These are phyloP conservation scores for Phalaenopsis hybrid DNA, from an alignment of 116 monocot genomes.

Conservation along the genomic window DNA sequence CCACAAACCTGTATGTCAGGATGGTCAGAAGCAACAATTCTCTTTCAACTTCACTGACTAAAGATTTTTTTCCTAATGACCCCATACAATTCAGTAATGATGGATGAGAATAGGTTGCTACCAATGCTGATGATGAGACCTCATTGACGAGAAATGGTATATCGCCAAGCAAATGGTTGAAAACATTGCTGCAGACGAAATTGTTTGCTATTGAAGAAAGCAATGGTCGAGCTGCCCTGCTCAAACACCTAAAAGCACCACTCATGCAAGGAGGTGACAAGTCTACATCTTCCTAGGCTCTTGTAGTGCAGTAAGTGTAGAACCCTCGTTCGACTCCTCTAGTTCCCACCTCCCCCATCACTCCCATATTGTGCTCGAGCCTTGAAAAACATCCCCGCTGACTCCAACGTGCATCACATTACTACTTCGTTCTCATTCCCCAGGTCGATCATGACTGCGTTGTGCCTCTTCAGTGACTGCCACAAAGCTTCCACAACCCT, in stretches of 20 bases:
- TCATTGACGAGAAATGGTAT: conserved; percentile 69
- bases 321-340: conserved; percentile 25
- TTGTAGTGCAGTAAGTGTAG: conserved; percentile 66
- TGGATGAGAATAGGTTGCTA: conserved; percentile 51
- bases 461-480: conserved; percentile 58
- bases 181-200: conserved; percentile 82
- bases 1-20: conserved; percentile 76
- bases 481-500: conserved; percentile 63
- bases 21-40: conserved; percentile 70
- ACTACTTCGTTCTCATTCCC: conserved; percentile 45
- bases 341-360: not conserved
- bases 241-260: conserved; percentile 79
- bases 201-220: conserved; percentile 75
- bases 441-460: conserved; percentile 74
- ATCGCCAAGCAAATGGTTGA: conserved; percentile 91
- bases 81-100: conserved; percentile 36
- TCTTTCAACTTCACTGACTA: conserved; percentile 58
- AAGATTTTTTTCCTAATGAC: conserved; percentile 27
- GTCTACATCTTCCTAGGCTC: conserved; percentile 73
- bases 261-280: conserved; percentile 73
- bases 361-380: conserved; percentile 28
- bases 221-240: conserved; percentile 69
- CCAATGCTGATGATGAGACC: conserved; percentile 75
- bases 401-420: conserved; percentile 66
- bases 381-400: conserved; percentile 63